Evolutionary conservation across 768 basidiomycete genomes (phyloP), one percentile per base, ranked within the genome.

Genomic region (Filobasidium floriforme): DNA sequence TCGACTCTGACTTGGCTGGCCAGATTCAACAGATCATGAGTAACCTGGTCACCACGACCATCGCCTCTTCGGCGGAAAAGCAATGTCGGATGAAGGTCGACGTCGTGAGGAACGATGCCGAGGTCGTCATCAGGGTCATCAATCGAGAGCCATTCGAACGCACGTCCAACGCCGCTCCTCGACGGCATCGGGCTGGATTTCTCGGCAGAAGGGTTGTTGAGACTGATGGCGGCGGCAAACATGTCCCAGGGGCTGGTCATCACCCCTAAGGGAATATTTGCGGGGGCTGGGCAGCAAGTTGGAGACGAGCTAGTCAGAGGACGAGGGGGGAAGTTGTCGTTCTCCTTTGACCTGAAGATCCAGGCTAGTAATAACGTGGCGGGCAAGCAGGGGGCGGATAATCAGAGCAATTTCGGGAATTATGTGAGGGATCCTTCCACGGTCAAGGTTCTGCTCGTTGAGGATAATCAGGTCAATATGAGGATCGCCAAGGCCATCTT

Each of bases 381-480:
- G 22, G 32, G 26, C 18, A 18, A 26, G 9, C 32, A 37, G 32
- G 32, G 32, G 4, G 6, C 32, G 19, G 57, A 59, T 29, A 59
- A 59, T 29, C 57, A 59, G 57, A 59, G 57, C 28, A 59, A 59
- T 22, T 59, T 19, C 18, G 57, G 57, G 18, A 59, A 59, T 26
- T 59, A 28, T 22, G 57, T 59, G 9, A 59, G 28, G 26, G 32
- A 37, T 37, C 57, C 57, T 19, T 26, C 24, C 3, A 29, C 4
- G 18, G 57, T 59, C 57, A 59, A 59, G 57, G 57, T 59, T 7
- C 18, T 59, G 28, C 32, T 59, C 18, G 57, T 59, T 6, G 57
- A 59, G 57, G 57, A 59, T 19, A 59, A 59, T 18, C 32, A 28
- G 28, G 57, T 59, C 22, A 59, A 59, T 26, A 59, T 59, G 57